phyloP scores from a whole-genome alignment of 139 green algal species.

The Chlorella sorokiniana region DNA sequence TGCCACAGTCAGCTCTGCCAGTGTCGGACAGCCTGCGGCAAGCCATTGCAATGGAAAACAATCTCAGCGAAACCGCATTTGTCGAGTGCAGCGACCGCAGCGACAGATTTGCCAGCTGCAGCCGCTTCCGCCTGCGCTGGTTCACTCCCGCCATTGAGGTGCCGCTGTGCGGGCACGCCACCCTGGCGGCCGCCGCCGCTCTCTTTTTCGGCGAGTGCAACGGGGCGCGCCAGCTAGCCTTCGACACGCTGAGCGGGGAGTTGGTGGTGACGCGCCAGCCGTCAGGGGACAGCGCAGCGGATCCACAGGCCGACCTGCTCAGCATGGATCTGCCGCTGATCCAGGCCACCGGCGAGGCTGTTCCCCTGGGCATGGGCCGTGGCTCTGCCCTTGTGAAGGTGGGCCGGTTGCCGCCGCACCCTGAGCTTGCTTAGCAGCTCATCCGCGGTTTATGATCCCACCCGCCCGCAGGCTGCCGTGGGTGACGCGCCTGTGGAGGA shows the following conservation, averaged over 20 bases:
- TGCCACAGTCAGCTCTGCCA: conserved; percentile 25
- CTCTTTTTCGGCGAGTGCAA: conserved; percentile 32
- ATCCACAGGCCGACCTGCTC: conserved; percentile 21
- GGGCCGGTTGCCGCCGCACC: no score
- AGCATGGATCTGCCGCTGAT: conserved; percentile 39
- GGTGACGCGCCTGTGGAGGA: conserved; percentile 7
- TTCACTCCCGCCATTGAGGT: conserved; percentile 59
- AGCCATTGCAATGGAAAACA: conserved; percentile 76
- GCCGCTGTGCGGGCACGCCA: conserved; percentile 73
- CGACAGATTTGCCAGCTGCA: conserved; percentile 21
- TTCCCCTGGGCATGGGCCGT: conserved; percentile 1
- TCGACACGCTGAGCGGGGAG: conserved; percentile 45
- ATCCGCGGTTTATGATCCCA: no score
- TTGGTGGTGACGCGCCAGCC: conserved; percentile 16
- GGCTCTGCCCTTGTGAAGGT: conserved; percentile 18
- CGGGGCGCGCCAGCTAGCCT: neutral
- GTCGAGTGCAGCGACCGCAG: conserved; percentile 36
- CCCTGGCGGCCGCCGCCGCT: conserved; percentile 51
- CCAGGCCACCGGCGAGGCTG: neutral
- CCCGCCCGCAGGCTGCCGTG: conserved; percentile 2
- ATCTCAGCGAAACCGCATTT: conserved; percentile 83
- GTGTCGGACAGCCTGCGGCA: conserved; percentile 37
- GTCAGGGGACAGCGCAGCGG: neutral
- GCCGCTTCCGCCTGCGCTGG: conserved; percentile 61
- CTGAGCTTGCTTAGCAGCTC: neutral